Conservation (phyloP, 1,139 yeast species). For the Kodamaea derodonti region DNA sequence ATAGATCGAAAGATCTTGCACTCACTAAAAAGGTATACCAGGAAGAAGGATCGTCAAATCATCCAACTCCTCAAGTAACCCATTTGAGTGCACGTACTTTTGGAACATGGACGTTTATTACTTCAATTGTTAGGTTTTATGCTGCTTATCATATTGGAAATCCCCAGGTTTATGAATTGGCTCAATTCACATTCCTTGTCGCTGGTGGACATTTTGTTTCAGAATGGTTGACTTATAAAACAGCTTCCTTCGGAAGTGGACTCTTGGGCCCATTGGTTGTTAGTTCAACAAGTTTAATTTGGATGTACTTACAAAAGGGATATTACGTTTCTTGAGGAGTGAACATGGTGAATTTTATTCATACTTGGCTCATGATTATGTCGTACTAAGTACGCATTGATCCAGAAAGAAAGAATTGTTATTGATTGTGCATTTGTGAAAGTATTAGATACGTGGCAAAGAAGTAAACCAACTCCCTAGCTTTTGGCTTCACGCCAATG, state of each 20-base stretch:
- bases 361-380: too few relatives aligned
- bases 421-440: too few relatives aligned
- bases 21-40: conserved; percentile 80
- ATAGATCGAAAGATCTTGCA: conserved; percentile 58
- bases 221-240: conserved; percentile 77
- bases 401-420: too few relatives aligned
- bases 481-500: too few relatives aligned
- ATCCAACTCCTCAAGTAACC: conserved; percentile 44
- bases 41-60: conserved; percentile 46
- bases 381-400: too few relatives aligned
- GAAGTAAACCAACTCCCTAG: too few relatives aligned
- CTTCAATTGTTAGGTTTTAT: conserved; percentile 79
- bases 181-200: conserved; percentile 76
- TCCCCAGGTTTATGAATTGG: conserved; percentile 70
- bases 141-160: conserved; percentile 70
- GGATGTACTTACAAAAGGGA: conserved; percentile 60
- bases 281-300: conserved; percentile 48
- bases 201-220: conserved; percentile 81
- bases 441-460: too few relatives aligned
- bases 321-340: conserved; percentile 33
- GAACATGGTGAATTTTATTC: too few relatives aligned
- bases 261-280: conserved; percentile 81
- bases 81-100: conserved; percentile 86
- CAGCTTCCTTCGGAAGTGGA: conserved; percentile 84
- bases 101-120: conserved; percentile 95